A percentile compares a stretch with the other conserved stretches of the same genome.
Conservation (phyloP, 208 protist species). For the Phytomonas sp. region DNA sequence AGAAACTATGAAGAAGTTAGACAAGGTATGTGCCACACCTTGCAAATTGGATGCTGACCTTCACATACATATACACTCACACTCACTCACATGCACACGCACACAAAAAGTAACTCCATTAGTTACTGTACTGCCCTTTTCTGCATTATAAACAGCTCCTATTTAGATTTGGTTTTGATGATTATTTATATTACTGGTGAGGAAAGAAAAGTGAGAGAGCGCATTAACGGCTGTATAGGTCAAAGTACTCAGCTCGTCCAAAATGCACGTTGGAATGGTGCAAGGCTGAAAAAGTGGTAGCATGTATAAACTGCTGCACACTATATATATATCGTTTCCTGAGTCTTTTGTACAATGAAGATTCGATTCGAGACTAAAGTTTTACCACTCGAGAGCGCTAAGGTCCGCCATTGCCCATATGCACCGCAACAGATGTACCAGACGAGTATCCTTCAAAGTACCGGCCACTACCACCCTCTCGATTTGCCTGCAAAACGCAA, state of each 20-base stretch:
- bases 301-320: background rate
- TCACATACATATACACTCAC: no score
- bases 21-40: background rate
- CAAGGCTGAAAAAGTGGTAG: background rate
- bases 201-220: background rate
- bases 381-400: conserved; percentile 18
- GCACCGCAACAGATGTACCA: conserved; percentile 26
- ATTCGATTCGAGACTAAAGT: background rate
- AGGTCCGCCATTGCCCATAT: conserved; percentile 48
- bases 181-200: background rate
- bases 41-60: background rate
- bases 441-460: conserved; percentile 27
- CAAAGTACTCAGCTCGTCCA: background rate
- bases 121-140: background rate
- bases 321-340: background rate
- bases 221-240: background rate
- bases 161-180: background rate
- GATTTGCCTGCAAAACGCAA: conserved; percentile 49
- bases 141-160: background rate
- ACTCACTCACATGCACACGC: no score
- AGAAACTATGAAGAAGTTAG: background rate
- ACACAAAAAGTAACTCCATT: background rate
- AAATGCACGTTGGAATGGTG: background rate
- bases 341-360: background rate
- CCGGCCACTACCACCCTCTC: conserved; percentile 43